Conservation (phyloP, 768 basidiomycete genomes). For the Strobilomyces dryophilus region DNA sequence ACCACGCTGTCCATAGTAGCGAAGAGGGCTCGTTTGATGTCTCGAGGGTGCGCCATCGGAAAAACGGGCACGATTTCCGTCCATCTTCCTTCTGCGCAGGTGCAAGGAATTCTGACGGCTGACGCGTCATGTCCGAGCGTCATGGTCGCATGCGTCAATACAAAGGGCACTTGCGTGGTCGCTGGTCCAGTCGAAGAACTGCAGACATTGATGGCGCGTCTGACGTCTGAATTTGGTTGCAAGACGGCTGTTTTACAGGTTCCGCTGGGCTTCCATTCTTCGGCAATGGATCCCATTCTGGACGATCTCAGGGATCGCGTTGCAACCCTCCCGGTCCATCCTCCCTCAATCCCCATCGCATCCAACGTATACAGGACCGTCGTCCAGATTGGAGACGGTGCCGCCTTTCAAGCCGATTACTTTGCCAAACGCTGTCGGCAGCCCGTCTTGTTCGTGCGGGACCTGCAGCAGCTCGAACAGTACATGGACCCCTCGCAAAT, state of each 20-base stretch:
- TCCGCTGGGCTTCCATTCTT: conserved; percentile 63
- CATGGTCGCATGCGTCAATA: conserved; percentile 60
- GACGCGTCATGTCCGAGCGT: conserved; percentile 35
- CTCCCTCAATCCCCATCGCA: conserved; percentile 56
- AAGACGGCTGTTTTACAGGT: conserved; percentile 46
- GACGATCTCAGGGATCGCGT: conserved; percentile 44
- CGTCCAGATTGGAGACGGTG: conserved; percentile 47
- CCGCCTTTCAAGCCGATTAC: conserved; percentile 47
- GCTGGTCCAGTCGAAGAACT: conserved; percentile 51
- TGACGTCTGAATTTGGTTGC: conserved; percentile 35
- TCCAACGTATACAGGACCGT: conserved; percentile 58
- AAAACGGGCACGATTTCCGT: conserved; percentile 63
- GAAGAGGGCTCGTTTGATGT: conserved; percentile 45
- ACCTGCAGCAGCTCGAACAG: conserved; percentile 40
- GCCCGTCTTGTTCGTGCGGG: conserved; percentile 52
- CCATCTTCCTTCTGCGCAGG: conserved; percentile 31
- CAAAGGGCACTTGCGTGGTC: conserved; percentile 52
- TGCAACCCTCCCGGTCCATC: conserved; percentile 31
- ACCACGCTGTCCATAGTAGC: conserved; percentile 41
- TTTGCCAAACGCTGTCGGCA: conserved; percentile 55
- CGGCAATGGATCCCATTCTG: conserved; percentile 56
- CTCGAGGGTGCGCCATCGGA: conserved; percentile 39
- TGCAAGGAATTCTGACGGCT: conserved; percentile 34
- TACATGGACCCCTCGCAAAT: conserved; percentile 24
- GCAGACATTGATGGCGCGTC: conserved; percentile 35